Conservation (phyloP, 345 rosid genomes). For the Nasturtium officinale region DNA sequence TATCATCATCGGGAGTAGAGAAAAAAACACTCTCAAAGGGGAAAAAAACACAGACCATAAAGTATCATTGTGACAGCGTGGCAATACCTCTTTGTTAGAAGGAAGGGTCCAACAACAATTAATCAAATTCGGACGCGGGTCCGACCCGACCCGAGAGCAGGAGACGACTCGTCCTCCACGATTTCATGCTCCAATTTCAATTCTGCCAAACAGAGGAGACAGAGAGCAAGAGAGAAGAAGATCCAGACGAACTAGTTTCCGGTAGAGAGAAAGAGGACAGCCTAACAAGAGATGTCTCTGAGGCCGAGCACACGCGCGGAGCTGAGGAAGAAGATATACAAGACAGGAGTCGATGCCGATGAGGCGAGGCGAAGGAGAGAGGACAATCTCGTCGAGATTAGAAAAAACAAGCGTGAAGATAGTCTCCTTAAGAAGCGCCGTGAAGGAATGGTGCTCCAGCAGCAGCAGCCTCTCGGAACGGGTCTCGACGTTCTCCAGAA, state of each 20-base stretch:
- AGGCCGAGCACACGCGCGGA: conserved; percentile 65
- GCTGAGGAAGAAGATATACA: conserved; percentile 72
- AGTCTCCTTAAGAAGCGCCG: conserved; percentile 72
- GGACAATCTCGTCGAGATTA: conserved; percentile 79
- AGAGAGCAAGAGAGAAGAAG: conserved; percentile 38
- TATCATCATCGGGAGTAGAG: too few relatives aligned
- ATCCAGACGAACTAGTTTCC: conserved; percentile 33
- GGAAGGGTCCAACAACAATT: conserved; percentile 28
- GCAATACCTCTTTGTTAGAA: conserved; percentile 4
- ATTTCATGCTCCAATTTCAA: conserved; percentile 36
- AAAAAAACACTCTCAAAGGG: too few relatives aligned
- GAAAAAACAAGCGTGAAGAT: conserved; percentile 75
- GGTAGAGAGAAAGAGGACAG: conserved; percentile 16
- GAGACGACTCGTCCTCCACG: conserved; percentile 43
- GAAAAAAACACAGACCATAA: neutral
- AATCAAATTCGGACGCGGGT: conserved; percentile 15
- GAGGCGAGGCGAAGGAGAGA: conserved; percentile 76
- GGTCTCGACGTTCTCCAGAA: conserved; percentile 49
- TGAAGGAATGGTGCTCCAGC: conserved; percentile 62
- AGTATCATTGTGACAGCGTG: conserved; percentile 5
- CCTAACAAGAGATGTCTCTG: conserved; percentile 52
- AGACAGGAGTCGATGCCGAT: conserved; percentile 75
- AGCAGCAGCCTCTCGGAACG: conserved; percentile 49
- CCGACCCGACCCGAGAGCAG: conserved; percentile 41
- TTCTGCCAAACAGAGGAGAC: conserved; percentile 16